phyloP scores from a whole-genome alignment of 2,329 filamentous ascomycete species.

The Fonsecaea multimorphosa region DNA sequence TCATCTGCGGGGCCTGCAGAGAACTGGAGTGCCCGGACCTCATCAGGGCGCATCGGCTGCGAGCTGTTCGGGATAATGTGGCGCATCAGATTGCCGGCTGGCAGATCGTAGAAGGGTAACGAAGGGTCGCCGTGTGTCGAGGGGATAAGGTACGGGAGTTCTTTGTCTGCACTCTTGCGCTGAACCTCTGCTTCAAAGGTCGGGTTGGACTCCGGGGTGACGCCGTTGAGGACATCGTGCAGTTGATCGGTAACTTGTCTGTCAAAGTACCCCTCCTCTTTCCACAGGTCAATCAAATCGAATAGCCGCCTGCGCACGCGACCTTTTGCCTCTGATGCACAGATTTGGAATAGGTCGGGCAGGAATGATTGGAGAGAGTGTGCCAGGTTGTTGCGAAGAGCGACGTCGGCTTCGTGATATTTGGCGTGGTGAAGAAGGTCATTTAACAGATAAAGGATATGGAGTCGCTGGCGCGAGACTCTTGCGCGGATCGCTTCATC shows the following conservation, averaged over 20 bases:
- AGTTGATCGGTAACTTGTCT: conserved; percentile 62
- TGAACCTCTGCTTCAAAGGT: background rate
- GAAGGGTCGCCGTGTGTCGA: conserved; percentile 76
- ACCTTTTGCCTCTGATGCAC: conserved; percentile 60
- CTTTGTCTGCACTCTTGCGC: conserved; percentile 33
- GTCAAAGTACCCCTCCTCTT: conserved; percentile 68
- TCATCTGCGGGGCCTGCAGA: conserved; percentile 71
- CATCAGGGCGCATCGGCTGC: conserved; percentile 72
- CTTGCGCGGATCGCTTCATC: conserved; percentile 43
- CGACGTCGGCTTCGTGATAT: conserved; percentile 53
- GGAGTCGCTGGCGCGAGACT: conserved; percentile 69
- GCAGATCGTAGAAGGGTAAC: conserved; percentile 79
- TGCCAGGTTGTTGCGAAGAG: conserved; percentile 54
- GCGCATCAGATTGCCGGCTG: conserved; percentile 79
- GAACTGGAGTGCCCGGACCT: conserved; percentile 75
- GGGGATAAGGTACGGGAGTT: conserved; percentile 73
- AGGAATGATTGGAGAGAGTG: conserved; percentile 65
- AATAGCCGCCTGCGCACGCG: conserved; percentile 71
- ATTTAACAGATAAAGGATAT: conserved; percentile 78
- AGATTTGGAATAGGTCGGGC: conserved; percentile 66
- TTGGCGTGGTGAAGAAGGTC: conserved; percentile 76
- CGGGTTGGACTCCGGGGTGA: background rate
- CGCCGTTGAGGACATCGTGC: conserved; percentile 48
- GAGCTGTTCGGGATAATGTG: conserved; percentile 78
- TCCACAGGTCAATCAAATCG: conserved; percentile 72